Base-by-base conservation (phyloP, 2,329 filamentous ascomycete species). In the Apiospora phragmitis region DNA sequence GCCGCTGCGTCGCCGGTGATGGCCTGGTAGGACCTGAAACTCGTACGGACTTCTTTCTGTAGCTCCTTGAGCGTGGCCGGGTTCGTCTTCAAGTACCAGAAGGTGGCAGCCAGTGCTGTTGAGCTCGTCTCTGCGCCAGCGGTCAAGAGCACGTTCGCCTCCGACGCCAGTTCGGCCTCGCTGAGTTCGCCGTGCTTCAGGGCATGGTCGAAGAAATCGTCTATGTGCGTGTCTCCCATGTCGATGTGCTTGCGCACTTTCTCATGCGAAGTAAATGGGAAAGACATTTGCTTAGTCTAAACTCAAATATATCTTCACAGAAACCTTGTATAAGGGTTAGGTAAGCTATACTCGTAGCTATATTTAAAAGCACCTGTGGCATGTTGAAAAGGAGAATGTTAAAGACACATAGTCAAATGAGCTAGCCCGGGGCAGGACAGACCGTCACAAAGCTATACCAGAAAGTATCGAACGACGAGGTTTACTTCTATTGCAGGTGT, bases 91-190 rank as follows among this genome's bases (percentile, higher is more conserved):
- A 76, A 68, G 49, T 67, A 71, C 67, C 67, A 75, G 5, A 73
- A 65, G 4, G 67, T 26, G 5, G 70, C 69, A 4, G 70, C 69
- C n/a, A 76, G 72, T 7, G 70, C 69, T 21, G 72, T 73, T 9
- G 74, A 72, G 62, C 70, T 74, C 24, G 74, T 76, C 42, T 75
- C 73, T 62, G 72, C 71, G 47, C 75, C 74, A 1, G 73, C 75
- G 4, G 29, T 70, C 59, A 76, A 45, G 11, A 75, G 67, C 0
- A 73, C 62, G 4, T 24, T 71, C 16, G 70, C 69, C n/a, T 74
- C 71, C 29, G 69, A 42, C 6, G 68, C 68, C 2, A 75, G 66
- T 67, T 72, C 66, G 21, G 67, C 59, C 62, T 71, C 69, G 29
- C 47, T 67, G 35, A 72, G 68, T 3, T 68, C 66, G 14, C 67